Conservation (phyloP, 2,329 filamentous ascomycete species). For the Chrysosporium keratinophilum region DNA sequence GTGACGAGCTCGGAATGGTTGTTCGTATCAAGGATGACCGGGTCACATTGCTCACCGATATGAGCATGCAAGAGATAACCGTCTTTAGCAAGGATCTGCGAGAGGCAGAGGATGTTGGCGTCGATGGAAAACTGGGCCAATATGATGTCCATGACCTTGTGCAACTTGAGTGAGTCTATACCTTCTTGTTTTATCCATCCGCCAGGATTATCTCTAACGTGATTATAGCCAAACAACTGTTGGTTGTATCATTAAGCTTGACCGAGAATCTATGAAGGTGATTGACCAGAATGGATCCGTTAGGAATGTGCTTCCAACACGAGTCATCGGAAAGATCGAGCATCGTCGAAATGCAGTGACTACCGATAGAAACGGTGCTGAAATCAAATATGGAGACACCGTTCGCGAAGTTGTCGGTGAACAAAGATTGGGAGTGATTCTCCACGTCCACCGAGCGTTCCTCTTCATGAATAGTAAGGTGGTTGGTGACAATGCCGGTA, state of each 20-base stretch:
- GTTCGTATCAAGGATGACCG: conserved; percentile 86
- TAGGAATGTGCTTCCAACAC: conserved; percentile 74
- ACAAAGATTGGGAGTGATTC: conserved; percentile 73
- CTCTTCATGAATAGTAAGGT: conserved; percentile 81
- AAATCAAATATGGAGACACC: conserved; percentile 83
- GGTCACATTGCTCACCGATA: conserved; percentile 86
- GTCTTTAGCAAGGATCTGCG: conserved; percentile 96
- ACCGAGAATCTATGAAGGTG: conserved; percentile 80
- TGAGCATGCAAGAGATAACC: conserved; percentile 84
- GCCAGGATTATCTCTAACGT: background rate
- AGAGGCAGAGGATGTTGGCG: conserved; percentile 84
- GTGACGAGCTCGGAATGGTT: conserved; percentile 94
- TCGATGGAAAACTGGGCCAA: conserved; percentile 69
- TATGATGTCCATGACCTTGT: conserved; percentile 90
- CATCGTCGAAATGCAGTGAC: conserved; percentile 76
- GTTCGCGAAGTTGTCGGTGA: conserved; percentile 85
- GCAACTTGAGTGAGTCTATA: conserved; percentile 61
- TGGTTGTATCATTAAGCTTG: conserved; percentile 86
- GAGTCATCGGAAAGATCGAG: conserved; percentile 81
- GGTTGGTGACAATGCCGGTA: conserved; percentile 73
- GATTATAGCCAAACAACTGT: conserved; percentile 62
- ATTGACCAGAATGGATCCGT: conserved; percentile 82
- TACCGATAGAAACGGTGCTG: conserved; percentile 83
- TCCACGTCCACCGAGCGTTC: conserved; percentile 88
- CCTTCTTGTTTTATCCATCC: background rate